These are phyloP conservation scores for Vaccinium corymbosum DNA, from an alignment of 148 eudicot species.

Conservation along the genomic window DNA sequence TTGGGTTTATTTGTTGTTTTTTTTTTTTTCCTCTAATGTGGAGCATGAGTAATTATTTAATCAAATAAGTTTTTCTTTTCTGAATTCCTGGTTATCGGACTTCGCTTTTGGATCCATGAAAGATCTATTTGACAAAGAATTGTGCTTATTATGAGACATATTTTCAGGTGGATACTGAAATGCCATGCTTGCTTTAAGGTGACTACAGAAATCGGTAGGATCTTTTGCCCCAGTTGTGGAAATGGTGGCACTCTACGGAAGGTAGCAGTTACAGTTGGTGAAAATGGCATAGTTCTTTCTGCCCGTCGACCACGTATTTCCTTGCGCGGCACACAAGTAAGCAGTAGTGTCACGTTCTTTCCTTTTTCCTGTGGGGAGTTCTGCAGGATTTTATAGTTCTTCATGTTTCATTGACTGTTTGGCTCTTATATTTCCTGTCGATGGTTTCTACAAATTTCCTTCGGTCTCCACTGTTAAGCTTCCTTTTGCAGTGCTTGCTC, in stretches of 20 bases:
- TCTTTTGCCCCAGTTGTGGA: constrained; percentile 91
- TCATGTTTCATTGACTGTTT: background rate
- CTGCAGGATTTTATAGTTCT: background rate
- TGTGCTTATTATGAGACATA: background rate
- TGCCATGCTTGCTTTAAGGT: constrained; percentile 93
- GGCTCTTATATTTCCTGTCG: background rate
- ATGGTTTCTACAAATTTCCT: background rate
- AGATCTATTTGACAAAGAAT: background rate
- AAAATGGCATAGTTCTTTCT: constrained; percentile 75
- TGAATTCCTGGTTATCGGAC: background rate
- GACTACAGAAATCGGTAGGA: constrained; percentile 72
- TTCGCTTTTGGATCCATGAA: background rate
- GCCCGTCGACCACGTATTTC: constrained; percentile 78
- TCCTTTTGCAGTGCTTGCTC: background rate
- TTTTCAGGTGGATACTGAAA: constrained; percentile 83
- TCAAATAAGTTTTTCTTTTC: background rate
- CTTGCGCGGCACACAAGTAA: constrained; percentile 81
- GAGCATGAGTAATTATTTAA: background rate
- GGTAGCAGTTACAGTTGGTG: constrained; percentile 93
- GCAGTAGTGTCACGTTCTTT: constrained; percentile 1
- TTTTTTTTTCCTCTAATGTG: background rate
- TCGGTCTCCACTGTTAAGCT: background rate
- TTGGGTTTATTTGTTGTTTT: background rate
- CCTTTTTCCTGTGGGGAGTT: background rate
- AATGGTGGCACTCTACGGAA: constrained; percentile 95